Conservation (phyloP, 495 filamentous ascomycete species). For the Clavariopsis aquatica region DNA sequence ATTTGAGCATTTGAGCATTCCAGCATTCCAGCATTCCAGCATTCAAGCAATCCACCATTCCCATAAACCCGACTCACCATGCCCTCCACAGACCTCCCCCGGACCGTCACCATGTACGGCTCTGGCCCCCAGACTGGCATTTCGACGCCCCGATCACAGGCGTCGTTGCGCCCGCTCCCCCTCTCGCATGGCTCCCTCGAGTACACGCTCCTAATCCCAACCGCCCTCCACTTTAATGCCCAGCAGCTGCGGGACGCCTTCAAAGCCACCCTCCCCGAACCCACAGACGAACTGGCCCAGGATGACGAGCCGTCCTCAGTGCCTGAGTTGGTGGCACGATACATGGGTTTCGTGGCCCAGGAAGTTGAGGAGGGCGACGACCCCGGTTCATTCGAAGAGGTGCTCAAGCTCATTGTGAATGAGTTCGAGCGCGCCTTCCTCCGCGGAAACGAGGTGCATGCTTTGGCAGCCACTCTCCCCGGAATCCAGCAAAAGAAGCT, state of each 20-base stretch:
- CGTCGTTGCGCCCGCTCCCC: slow-evolving; percentile 84
- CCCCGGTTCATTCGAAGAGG: slow-evolving; percentile 79
- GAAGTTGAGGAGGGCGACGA: slow-evolving; percentile 92
- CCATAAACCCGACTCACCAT: slow-evolving; percentile 4
- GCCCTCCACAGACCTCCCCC: not conserved
- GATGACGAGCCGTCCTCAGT: slow-evolving; percentile 97
- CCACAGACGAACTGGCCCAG: slow-evolving; percentile 94
- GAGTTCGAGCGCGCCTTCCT: slow-evolving; percentile 96
- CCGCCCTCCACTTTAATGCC: slow-evolving; percentile 91
- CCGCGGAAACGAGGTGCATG: slow-evolving; percentile 93
- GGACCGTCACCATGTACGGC: slow-evolving; percentile 73
- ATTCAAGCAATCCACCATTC: no score
- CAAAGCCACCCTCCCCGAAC: slow-evolving; percentile 74
- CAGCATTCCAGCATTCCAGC: no score
- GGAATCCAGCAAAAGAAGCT: slow-evolving; percentile 89
- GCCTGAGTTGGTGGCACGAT: slow-evolving; percentile 85
- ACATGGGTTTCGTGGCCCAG: slow-evolving; percentile 80
- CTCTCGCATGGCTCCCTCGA: slow-evolving; percentile 93
- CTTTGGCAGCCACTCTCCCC: slow-evolving; percentile 76
- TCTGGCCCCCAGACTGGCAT: slow-evolving; percentile 89
- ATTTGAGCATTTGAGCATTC: no score
- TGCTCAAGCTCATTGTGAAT: slow-evolving; percentile 82
- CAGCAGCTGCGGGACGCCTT: slow-evolving; percentile 88
- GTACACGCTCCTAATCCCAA: slow-evolving; percentile 90
- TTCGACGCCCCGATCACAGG: slow-evolving; percentile 85